Base-by-base conservation (phyloP, 169 alveolate genomes). In the Eimeria necatrix region DNA sequence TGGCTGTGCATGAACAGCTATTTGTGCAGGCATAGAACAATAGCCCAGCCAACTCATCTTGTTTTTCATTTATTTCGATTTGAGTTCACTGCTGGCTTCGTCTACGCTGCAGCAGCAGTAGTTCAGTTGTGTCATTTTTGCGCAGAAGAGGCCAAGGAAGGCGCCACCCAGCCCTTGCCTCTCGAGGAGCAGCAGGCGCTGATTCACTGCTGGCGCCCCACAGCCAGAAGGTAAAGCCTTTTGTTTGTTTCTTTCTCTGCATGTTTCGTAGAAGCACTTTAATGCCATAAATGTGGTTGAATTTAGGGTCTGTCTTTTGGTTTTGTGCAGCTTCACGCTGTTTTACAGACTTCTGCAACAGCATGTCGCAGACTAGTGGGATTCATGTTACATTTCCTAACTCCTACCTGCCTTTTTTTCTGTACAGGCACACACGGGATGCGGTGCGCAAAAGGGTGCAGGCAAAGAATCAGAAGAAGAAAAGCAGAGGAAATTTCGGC, bases 371-470 rank as follows among this genome's bases (percentile, higher is more conserved):
- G 41, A 32, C 41, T 32, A 32, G 41, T 32, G 41, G 41, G 41
- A 32, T 32, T 32, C 41, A 32, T 32, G 41, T 32, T 32, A 32
- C 41, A 32, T 32, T 32, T 32, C 41, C 41, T 32, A 32, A 32
- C 41, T 32, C 41, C 2, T 32, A 32, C 41, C 41, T 32, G 41
- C 41, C 41, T 32, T 56, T 22, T n/a, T 51, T 73, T n/a, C 14
- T 12, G 1, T 68, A 16, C 90, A 91, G 95, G 26, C 95, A 91
- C 53, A 83, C 84, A 4, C 89, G 83, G 7, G 90, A 73, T 22
- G 20, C 81, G 0, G 95, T 91, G 48, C 59, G 95, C 26, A 91
- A 91, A 91, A 68, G 95, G 32, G 95, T 91, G 80, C 95, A 91
- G 24, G 49, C 26, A 9, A 64, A 91, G 49, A n/a, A 51, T 56